phyloP scores from a whole-genome alignment of 78 protist genomes.

The Dictyostelium citrinum region DNA sequence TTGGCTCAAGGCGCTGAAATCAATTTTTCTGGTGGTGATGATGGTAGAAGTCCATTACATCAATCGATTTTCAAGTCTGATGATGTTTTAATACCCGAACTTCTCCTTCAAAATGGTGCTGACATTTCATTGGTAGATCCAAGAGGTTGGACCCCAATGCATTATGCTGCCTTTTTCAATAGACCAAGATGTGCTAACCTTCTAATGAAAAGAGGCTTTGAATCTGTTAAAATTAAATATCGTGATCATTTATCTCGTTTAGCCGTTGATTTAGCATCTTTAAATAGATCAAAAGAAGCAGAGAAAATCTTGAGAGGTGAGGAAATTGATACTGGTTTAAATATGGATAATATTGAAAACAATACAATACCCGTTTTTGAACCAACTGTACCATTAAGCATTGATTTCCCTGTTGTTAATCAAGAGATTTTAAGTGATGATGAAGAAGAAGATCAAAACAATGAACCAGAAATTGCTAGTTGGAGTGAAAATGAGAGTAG shows the following conservation, averaged over 20 bases:
- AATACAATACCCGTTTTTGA: not conserved
- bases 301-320: conserved; percentile 42
- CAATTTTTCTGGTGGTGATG: not conserved
- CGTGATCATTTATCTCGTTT: conserved; percentile 61
- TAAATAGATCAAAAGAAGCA: conserved; percentile 42
- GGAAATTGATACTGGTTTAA: conserved; percentile 23
- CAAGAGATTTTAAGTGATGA: conserved; percentile 57
- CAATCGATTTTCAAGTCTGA: conserved; percentile 37
- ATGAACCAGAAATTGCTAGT: not conserved
- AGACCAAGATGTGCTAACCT: conserved; percentile 59
- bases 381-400: not conserved
- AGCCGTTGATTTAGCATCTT: conserved; percentile 20
- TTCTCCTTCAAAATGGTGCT: conserved; percentile 43
- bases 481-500: conserved; percentile 62
- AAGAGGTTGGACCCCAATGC: conserved; percentile 83
- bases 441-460: conserved; percentile 27
- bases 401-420: conserved; percentile 11
- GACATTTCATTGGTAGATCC: conserved; percentile 42
- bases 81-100: conserved; percentile 52
- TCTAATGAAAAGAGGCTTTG: conserved; percentile 57
- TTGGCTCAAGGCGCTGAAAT: conserved; percentile 78
- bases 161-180: conserved; percentile 80
- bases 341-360: conserved; percentile 58
- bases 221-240: conserved; percentile 11
- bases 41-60: conserved; percentile 40